Evolutionary conservation across 306 rosid species (phyloP).

Genomic region (Sindora glabra): DNA sequence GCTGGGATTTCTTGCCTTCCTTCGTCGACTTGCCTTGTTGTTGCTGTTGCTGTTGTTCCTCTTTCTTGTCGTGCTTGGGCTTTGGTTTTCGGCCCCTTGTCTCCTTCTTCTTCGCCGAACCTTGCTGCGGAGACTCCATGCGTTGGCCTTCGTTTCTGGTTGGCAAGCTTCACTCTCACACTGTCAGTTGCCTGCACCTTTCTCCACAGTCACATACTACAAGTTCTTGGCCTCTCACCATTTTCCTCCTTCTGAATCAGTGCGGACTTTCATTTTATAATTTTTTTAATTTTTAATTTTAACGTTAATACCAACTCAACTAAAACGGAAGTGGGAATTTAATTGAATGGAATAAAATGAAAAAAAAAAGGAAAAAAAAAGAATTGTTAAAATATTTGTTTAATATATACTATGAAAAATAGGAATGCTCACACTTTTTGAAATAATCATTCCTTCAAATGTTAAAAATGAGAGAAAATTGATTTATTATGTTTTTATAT

Average conservation of each 20-base stretch:
- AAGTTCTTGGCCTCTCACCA: background rate
- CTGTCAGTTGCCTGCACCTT: background rate
- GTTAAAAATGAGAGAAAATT: no score
- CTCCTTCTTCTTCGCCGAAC: conserved; percentile 57
- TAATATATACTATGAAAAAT: no score
- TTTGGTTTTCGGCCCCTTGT: conserved; percentile 71
- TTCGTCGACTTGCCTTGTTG: conserved; percentile 4
- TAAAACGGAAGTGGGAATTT: no score
- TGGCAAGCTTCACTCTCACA: background rate
- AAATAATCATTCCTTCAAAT: no score
- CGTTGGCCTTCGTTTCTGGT: background rate
- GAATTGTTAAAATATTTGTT: no score
- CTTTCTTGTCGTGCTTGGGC: conserved; percentile 65
- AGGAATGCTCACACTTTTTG: no score
- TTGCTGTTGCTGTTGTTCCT: conserved; percentile 34
- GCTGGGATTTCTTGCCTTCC: conserved; percentile 41
- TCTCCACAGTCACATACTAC: background rate
- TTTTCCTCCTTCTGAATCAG: background rate
- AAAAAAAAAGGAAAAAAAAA: no score
- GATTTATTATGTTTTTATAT: no score
- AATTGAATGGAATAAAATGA: no score
- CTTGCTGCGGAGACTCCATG: conserved; percentile 55
- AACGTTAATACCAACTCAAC: no score
- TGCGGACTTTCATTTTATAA: no score
- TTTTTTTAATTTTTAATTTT: no score